phyloP scores from a whole-genome alignment of 768 basidiomycete species.

The Xerocomus spinulosus region DNA sequence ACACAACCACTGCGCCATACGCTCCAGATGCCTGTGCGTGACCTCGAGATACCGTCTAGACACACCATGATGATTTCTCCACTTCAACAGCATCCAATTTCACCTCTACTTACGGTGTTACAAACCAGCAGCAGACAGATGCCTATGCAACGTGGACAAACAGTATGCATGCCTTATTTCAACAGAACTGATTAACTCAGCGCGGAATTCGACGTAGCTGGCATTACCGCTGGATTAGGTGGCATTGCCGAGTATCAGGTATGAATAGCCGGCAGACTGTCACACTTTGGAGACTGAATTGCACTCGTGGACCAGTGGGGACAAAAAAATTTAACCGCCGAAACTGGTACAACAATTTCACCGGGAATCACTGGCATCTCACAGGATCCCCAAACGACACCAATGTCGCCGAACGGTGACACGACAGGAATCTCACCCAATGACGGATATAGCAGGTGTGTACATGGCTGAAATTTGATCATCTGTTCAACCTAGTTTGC shows the following conservation, averaged over 20 bases:
- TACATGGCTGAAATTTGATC: not conserved
- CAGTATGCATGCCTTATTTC: constrained; percentile 30
- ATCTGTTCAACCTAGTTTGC: constrained; percentile 6
- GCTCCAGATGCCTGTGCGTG: constrained; percentile 30
- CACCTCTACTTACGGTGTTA: constrained; percentile 44
- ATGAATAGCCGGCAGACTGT: not conserved
- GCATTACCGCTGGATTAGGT: constrained; percentile 34
- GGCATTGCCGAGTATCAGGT: constrained; percentile 31
- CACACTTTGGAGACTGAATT: constrained; percentile 7
- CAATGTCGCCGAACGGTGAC: constrained; percentile 26
- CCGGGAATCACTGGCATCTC: constrained; percentile 26
- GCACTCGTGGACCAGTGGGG: constrained; percentile 43
- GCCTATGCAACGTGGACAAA: constrained; percentile 54
- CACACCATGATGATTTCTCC: constrained; percentile 1
- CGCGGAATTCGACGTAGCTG: constrained; percentile 29
- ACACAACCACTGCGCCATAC: constrained; percentile 43
- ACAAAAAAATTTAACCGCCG: constrained; percentile 45
- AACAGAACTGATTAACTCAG: constrained; percentile 2
- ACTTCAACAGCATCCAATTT: constrained; percentile 13
- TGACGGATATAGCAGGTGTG: constrained; percentile 53
- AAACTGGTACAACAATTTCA: constrained; percentile 44
- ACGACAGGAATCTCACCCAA: constrained; percentile 54
- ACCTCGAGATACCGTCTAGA: not conserved
- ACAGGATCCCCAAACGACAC: constrained; percentile 31
- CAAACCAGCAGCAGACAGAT: constrained; percentile 46